Evolutionary conservation across 176 grass and related monocot species (phyloP).

Genomic region (Chloris gayana): DNA sequence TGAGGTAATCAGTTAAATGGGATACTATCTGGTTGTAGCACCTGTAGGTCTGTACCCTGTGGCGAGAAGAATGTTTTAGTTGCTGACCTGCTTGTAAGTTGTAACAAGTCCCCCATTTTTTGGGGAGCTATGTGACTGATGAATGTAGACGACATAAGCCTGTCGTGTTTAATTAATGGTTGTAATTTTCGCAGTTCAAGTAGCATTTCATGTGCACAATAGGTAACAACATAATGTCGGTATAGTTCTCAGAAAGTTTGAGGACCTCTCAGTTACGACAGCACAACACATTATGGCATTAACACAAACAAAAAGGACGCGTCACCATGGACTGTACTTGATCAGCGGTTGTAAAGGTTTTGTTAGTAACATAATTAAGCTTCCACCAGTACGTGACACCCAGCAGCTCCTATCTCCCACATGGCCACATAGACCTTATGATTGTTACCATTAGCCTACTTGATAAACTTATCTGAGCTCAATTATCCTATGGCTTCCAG

Average conservation of each 20-base stretch:
- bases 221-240: not conserved
- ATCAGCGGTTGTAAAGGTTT: not conserved
- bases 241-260: not conserved
- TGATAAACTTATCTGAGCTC: not conserved
- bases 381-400: too few species aligned
- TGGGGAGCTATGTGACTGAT: constrained; percentile 9
- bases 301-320: not conserved
- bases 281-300: not conserved
- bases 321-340: not conserved
- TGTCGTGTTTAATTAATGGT: not conserved
- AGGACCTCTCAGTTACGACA: not conserved
- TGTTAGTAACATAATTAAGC: not conserved
- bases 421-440: constrained; percentile 3
- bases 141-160: not conserved
- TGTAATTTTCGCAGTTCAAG: not conserved
- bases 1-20: constrained; percentile 5
- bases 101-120: not conserved
- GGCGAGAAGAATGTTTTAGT: constrained; percentile 3
- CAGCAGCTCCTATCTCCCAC: not conserved
- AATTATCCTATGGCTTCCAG: not conserved
- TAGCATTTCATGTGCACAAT: not conserved
- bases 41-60: not conserved
- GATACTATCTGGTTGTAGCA: constrained; percentile 24
- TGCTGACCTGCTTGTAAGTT: constrained; percentile 32
- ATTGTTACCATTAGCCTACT: not conserved